Evolutionary conservation across 1,139 yeast genomes (phyloP).

Genomic region (Geotrichum europaeum): DNA sequence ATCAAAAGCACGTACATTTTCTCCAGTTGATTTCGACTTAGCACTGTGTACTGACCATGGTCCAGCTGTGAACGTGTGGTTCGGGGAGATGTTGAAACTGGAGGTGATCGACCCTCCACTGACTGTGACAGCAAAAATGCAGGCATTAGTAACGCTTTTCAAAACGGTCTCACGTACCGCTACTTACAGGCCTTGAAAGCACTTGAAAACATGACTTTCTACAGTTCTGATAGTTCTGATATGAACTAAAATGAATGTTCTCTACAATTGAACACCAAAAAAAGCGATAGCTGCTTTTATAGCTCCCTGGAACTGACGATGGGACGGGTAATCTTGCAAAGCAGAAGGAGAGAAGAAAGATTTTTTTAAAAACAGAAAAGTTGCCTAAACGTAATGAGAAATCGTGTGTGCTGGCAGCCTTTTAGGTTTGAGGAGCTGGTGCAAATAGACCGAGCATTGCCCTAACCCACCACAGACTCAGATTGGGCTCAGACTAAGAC

Average conservation of each 20-base stretch:
- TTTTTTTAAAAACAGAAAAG: background rate
- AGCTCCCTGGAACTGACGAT: background rate
- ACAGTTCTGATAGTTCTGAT: slow-evolving; percentile 49
- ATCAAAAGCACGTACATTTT: slow-evolving; percentile 23
- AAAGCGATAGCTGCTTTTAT: background rate
- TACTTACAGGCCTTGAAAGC: slow-evolving; percentile 33
- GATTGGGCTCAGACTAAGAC: background rate
- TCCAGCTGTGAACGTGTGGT: slow-evolving; percentile 68
- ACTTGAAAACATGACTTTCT: slow-evolving; percentile 35
- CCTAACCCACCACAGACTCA: background rate
- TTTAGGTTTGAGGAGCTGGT: background rate
- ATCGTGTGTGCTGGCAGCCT: background rate
- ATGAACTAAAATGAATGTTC: slow-evolving; percentile 51
- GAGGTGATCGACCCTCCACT: slow-evolving; percentile 47
- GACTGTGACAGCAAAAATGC: slow-evolving; percentile 54
- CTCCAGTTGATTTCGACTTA: slow-evolving; percentile 48
- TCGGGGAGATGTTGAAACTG: slow-evolving; percentile 63
- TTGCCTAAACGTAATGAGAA: background rate
- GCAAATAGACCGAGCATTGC: background rate
- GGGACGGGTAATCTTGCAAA: background rate
- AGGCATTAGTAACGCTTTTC: background rate
- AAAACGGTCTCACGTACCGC: slow-evolving; percentile 43
- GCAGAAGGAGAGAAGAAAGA: background rate
- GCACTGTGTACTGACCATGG: slow-evolving; percentile 89
- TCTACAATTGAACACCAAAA: background rate